A percentile compares a stretch with the other conserved stretches of the same genome.
phyloP scores from a whole-genome alignment of 306 rosid genomes.

The Carpinus fangiana region DNA sequence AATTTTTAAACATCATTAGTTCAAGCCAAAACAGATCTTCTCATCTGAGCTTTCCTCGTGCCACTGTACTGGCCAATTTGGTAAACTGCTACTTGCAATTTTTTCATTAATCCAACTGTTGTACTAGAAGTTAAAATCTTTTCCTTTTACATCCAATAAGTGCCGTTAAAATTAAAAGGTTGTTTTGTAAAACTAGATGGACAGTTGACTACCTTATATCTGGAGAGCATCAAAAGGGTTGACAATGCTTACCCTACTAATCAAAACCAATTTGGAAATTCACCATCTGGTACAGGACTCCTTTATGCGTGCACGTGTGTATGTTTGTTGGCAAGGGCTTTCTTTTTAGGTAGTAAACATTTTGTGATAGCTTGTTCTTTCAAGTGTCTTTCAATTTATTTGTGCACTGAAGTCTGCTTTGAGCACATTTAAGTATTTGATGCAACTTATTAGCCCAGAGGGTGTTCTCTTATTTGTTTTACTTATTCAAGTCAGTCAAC shows the following conservation, averaged over 20 bases:
- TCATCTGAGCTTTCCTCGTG: neutral
- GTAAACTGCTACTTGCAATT: neutral
- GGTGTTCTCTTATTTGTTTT: neutral
- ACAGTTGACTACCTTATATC: neutral
- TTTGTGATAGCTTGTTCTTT: slow-evolving; percentile 13
- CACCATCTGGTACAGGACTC: neutral
- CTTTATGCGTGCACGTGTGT: neutral
- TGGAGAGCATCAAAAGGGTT: slow-evolving; percentile 6
- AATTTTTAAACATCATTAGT: neutral
- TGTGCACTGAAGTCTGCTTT: slow-evolving; percentile 8
- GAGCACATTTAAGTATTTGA: neutral
- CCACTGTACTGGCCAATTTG: neutral
- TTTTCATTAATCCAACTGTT: neutral
- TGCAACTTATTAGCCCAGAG: slow-evolving; percentile 4
- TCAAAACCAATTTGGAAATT: slow-evolving; percentile 9
- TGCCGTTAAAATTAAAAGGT: neutral
- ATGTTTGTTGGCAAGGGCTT: neutral
- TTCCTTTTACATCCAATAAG: neutral
- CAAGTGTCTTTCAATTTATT: slow-evolving; percentile 20
- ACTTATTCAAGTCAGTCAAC: slow-evolving; percentile 2
- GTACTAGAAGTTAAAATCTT: neutral
- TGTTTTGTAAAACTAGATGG: neutral
- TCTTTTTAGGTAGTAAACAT: neutral
- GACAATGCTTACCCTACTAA: neutral
- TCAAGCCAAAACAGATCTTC: slow-evolving; percentile 1